Evolutionary conservation across 192 early-diverging fungal genomes (phyloP).

Genomic region (Cetraspora pellucida): DNA sequence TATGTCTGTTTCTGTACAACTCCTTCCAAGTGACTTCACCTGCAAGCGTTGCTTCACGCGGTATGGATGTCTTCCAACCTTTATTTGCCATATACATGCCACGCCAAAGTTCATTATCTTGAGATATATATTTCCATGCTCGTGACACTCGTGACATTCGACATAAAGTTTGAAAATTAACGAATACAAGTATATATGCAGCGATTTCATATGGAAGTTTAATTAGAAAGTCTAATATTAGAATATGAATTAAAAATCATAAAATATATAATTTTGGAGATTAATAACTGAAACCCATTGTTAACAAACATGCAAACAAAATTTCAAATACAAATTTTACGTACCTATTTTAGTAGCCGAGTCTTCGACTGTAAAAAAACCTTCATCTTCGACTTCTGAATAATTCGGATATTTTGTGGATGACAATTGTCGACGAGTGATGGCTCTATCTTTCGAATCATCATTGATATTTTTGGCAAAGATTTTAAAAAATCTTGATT

Average conservation of each 20-base stretch:
- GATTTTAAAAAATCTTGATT: constrained; percentile 28
- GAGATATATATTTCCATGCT: constrained; percentile 66
- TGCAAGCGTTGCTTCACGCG: not conserved
- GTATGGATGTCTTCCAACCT: constrained; percentile 54
- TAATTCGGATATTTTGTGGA: not conserved
- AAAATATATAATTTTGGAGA: not conserved
- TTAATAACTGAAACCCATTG: not conserved
- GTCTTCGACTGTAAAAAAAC: constrained; percentile 25
- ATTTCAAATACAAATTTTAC: not conserved
- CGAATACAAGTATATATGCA: constrained; percentile 63
- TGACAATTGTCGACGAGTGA: constrained; percentile 19
- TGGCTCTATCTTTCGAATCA: constrained; percentile 14
- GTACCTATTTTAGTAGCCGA: constrained; percentile 12
- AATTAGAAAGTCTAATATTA: constrained; percentile 58
- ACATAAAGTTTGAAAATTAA: constrained; percentile 63
- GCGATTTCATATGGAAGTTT: constrained; percentile 77
- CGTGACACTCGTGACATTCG: constrained; percentile 64
- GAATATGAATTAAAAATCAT: not conserved
- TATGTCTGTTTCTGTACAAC: constrained; percentile 67
- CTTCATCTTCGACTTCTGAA: constrained; percentile 30
- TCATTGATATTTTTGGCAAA: constrained; percentile 30
- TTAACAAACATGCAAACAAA: not conserved
- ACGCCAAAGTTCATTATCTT: constrained; percentile 78
- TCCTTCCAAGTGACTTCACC: constrained; percentile 65
- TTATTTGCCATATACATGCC: constrained; percentile 57